Evolutionary conservation across 164 flowering plant genomes (phyloP).

Genomic region (Litsea cubeba): DNA sequence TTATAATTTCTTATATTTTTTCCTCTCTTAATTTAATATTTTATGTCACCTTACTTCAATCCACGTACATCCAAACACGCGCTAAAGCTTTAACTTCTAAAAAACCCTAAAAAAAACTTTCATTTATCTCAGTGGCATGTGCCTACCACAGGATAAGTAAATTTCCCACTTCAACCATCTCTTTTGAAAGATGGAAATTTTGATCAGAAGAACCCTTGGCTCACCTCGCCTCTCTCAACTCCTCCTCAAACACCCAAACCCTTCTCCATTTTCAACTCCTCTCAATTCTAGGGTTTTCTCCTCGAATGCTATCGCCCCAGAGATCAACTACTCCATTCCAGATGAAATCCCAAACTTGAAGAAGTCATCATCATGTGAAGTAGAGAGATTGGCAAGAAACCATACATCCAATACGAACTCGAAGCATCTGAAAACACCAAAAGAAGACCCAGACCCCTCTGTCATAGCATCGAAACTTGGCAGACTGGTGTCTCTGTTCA

Average conservation of each 20-base stretch:
- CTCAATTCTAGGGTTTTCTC: background rate
- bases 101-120: too few species aligned
- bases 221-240: background rate
- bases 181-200: background rate
- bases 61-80: too few species aligned
- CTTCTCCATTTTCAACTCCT: background rate
- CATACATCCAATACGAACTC: slow-evolving; percentile 2
- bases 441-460: background rate
- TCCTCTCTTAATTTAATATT: too few species aligned
- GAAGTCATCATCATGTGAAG: too few species aligned
- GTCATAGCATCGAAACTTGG: background rate
- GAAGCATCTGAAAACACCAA: background rate
- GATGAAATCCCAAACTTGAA: too few species aligned
- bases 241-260: background rate
- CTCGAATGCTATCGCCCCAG: background rate
- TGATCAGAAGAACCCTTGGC: background rate
- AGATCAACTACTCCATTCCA: too few species aligned
- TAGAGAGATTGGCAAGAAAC: slow-evolving; percentile 4
- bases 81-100: too few species aligned
- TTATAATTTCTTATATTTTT: too few species aligned
- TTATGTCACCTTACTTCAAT: too few species aligned
- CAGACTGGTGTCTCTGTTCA: background rate
- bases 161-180: too few species aligned
- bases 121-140: too few species aligned
- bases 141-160: too few species aligned